Evolutionary conservation across 257 asterid species (phyloP).

Genomic region (Cinchona pubescens): DNA sequence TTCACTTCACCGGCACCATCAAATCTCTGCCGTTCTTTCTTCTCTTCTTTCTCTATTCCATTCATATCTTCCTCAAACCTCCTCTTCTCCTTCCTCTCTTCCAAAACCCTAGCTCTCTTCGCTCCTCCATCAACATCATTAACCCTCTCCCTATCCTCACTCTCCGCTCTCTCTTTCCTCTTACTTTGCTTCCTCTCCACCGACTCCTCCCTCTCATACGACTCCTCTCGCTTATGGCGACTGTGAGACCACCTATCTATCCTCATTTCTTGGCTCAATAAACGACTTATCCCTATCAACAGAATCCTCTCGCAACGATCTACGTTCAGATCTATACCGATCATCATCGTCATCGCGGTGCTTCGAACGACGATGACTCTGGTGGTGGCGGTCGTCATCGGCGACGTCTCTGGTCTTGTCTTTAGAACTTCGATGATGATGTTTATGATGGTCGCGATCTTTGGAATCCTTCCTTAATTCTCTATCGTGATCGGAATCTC

Average conservation of each 20-base stretch:
- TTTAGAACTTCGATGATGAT: slow-evolving; percentile 19
- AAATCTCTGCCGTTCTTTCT: slow-evolving; percentile 24
- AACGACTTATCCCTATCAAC: slow-evolving; percentile 31
- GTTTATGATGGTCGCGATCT: slow-evolving; percentile 19
- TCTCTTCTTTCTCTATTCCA: slow-evolving; percentile 15
- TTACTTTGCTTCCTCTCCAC: slow-evolving; percentile 50
- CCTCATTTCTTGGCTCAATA: slow-evolving; percentile 35
- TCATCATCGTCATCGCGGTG: slow-evolving; percentile 37
- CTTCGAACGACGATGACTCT: slow-evolving; percentile 36
- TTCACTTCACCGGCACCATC: slow-evolving; percentile 24
- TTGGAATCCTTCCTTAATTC: slow-evolving; percentile 29
- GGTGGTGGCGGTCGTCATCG: slow-evolving; percentile 32
- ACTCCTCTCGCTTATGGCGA: slow-evolving; percentile 39
- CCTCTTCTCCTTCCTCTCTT: slow-evolving; percentile 42
- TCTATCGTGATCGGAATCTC: slow-evolving; percentile 31
- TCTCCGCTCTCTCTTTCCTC: slow-evolving; percentile 72
- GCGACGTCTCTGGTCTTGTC: slow-evolving; percentile 46
- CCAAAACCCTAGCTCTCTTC: slow-evolving; percentile 64
- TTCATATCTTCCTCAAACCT: slow-evolving; percentile 38
- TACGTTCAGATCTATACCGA: slow-evolving; percentile 45
- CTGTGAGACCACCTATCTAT: slow-evolving; percentile 36
- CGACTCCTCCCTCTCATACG: slow-evolving; percentile 52
- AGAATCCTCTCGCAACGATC: slow-evolving; percentile 24
- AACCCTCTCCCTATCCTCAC: slow-evolving; percentile 40
- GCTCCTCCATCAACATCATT: slow-evolving; percentile 21